These are phyloP conservation scores for Powellomyces hirtus DNA, from an alignment of 192 early-diverging fungal genomes.

Conservation along the genomic window DNA sequence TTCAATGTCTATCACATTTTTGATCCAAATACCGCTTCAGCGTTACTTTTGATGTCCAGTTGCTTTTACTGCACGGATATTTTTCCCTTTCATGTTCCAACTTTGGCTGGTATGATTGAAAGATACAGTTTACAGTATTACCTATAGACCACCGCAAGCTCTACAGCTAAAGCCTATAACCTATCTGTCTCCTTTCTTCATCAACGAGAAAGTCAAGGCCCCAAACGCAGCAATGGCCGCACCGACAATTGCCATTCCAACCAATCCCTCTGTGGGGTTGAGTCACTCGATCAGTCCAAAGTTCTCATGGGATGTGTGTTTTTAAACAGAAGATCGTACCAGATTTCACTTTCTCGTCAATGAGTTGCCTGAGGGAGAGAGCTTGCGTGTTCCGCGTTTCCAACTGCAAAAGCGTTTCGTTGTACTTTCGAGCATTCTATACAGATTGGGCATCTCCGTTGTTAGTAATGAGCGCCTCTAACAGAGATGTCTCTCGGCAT, in stretches of 20 bases:
- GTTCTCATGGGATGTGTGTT: background rate
- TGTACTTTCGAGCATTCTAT: conserved; percentile 69
- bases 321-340: conserved; percentile 41
- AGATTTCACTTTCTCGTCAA: conserved; percentile 78
- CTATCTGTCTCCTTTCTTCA: conserved; percentile 8
- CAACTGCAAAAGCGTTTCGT: conserved; percentile 74
- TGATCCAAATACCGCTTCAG: too few relatives aligned
- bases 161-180: too few relatives aligned
- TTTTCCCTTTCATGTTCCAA: too few relatives aligned
- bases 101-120: too few relatives aligned
- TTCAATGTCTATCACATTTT: too few relatives aligned
- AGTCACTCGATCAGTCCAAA: too few relatives aligned
- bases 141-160: too few relatives aligned
- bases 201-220: conserved; percentile 7
- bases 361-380: conserved; percentile 62
- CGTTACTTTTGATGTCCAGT: too few relatives aligned
- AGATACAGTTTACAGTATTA: too few relatives aligned
- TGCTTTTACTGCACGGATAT: too few relatives aligned
- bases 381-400: conserved; percentile 88
- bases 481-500: background rate
- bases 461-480: background rate
- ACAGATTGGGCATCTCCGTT: background rate
- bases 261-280: conserved; percentile 77
- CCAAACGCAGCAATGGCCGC: conserved; percentile 71
- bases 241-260: conserved; percentile 87